Base-by-base conservation (phyloP, 345 rosid genomes). In the Mangifera indica region DNA sequence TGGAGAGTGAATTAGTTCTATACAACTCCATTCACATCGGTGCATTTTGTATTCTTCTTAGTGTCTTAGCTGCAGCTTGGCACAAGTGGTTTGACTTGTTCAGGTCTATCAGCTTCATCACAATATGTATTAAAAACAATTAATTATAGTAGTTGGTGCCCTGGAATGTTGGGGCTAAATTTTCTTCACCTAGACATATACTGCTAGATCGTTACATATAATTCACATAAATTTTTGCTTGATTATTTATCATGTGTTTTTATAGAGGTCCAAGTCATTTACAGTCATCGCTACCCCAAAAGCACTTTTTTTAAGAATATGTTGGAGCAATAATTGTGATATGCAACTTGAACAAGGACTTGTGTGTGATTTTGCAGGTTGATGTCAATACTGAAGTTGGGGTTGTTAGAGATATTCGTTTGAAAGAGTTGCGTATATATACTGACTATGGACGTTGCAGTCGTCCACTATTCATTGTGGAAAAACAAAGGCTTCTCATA, bases 401-500 rank as follows among this genome's bases (percentile, higher is more conserved):
- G n/a, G 97, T 95, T 24, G 99, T 92, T 58, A 86, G 98, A 88
- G 99, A 95, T 76, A 89, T 90, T 45, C 90, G 90, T 62, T 83
- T 92, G 73, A 90, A 87, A 77, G 99, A 95, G 81, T 82, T 95
- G 54, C 86, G 93, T 26, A 95, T 95, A 61, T 92, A 95, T 73
- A 95, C 99, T 34, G 99, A 95, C 72, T 95, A 95, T 76, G 99
- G 99, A 20, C 98, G 99, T 60, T 95, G 98, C 81, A 95, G 99
- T 80, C 96, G 98, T 48, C 98, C 99, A 7, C 76, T 95, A 51
- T 95, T 95, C 72, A 95, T 95, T 54, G 99, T 92, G 54, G 98
- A 95, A 79, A 95, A 91, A 44, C 99, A 95, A 79, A 88, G 88
- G 78, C 96, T 95, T 58, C 88, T 95, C 26, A 95, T 95, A 76